Conservation (phyloP, 495 filamentous ascomycete genomes). For the Xylaria cubensis region DNA sequence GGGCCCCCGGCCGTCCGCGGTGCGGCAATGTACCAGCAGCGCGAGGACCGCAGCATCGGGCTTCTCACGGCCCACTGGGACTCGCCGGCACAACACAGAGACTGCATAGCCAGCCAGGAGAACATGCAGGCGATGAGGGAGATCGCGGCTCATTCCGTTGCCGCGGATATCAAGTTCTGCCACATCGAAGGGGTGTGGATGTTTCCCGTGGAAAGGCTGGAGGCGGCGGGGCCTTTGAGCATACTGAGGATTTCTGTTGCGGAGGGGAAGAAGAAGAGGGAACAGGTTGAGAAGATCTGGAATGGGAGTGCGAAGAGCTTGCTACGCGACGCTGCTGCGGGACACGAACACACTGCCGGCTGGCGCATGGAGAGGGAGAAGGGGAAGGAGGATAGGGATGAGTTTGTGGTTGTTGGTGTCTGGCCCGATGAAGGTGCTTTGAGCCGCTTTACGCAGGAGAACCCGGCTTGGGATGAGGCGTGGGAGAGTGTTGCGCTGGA, state of each 20-base stretch:
- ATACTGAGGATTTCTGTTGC: slow-evolving; percentile 10
- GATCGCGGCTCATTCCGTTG: background rate
- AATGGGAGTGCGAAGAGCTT: background rate
- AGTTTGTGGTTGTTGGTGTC: slow-evolving; percentile 22
- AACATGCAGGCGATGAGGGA: slow-evolving; percentile 34
- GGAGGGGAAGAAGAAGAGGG: slow-evolving; percentile 3
- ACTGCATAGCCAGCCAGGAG: slow-evolving; percentile 23
- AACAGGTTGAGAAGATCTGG: slow-evolving; percentile 9
- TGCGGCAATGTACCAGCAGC: slow-evolving; percentile 25
- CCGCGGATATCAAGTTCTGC: slow-evolving; percentile 27
- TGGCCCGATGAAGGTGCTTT: slow-evolving; percentile 23
- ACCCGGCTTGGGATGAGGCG: background rate
- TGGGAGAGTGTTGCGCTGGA: slow-evolving; percentile 16
- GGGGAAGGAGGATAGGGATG: slow-evolving; percentile 46
- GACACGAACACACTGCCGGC: slow-evolving; percentile 51
- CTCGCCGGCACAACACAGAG: slow-evolving; percentile 16
- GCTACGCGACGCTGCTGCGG: slow-evolving; percentile 38
- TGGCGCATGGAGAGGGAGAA: slow-evolving; percentile 54
- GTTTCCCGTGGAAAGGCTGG: slow-evolving; percentile 14
- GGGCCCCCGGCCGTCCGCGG: slow-evolving; percentile 25
- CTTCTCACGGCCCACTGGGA: slow-evolving; percentile 29
- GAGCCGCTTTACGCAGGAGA: background rate
- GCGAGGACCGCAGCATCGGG: slow-evolving; percentile 10
- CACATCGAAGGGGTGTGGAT: slow-evolving; percentile 26
- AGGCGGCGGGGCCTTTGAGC: slow-evolving; percentile 22